These are phyloP conservation scores for Colletotrichum truncatum DNA, from an alignment of 2,329 filamentous ascomycete species.

Conservation along the genomic window DNA sequence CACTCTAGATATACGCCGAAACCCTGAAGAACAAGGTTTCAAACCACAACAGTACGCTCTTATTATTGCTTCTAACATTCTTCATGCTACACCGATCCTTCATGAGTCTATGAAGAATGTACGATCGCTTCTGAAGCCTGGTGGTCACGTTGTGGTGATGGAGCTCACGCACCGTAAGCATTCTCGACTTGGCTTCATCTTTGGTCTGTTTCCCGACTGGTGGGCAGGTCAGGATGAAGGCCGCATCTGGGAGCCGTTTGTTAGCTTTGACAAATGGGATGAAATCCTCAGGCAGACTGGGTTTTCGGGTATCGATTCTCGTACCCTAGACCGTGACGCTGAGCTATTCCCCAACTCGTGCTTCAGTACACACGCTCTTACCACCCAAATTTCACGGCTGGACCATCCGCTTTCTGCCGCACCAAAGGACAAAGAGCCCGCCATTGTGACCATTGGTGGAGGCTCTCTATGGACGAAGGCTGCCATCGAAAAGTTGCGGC, in stretches of 20 bases:
- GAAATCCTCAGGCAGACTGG: constrained; percentile 36
- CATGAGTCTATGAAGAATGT: constrained; percentile 35
- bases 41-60: constrained; percentile 37
- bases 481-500: too few relatives aligned
- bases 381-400: not conserved
- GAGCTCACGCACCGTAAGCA: not conserved
- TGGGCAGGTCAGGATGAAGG: constrained; percentile 37
- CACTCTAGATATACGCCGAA: constrained; percentile 38
- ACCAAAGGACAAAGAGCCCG: too few relatives aligned
- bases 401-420: too few relatives aligned
- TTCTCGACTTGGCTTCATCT: constrained; percentile 30
- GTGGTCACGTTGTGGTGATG: constrained; percentile 37
- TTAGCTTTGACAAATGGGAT: constrained; percentile 37
- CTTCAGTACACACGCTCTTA: not conserved
- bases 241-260: constrained; percentile 32
- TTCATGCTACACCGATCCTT: constrained; percentile 39
- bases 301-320: constrained; percentile 30
- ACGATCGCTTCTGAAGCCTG: constrained; percentile 39
- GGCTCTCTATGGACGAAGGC: too few relatives aligned
- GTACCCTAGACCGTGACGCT: not conserved
- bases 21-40: constrained; percentile 40
- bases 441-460: too few relatives aligned
- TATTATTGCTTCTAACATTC: constrained; percentile 38
- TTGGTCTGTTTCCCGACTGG: constrained; percentile 40
- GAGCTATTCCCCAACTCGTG: constrained; percentile 1